Percentiles rank a stretch among this genome's conserved stretches.
Conservation (phyloP, 331 rosid species). For the Rhamnella rubrinervis region DNA sequence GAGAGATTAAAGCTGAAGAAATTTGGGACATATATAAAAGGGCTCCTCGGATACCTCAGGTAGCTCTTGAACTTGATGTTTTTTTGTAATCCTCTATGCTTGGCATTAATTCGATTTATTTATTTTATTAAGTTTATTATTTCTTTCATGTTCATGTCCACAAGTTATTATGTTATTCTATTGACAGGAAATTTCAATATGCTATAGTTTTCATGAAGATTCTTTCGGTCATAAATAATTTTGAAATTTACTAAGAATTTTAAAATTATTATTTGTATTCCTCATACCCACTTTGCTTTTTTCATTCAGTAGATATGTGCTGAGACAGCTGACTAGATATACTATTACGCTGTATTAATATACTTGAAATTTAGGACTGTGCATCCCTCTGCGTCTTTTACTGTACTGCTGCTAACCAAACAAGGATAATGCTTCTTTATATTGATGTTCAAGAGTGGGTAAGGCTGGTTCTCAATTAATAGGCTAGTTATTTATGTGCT, state of each 20-base stretch:
- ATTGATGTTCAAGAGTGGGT: too few species aligned
- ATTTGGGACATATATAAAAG: conserved; percentile 75
- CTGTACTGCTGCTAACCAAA: not conserved
- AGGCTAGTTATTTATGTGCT: too few species aligned
- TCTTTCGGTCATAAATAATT: not conserved
- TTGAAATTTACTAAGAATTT: not conserved
- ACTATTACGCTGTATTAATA: not conserved
- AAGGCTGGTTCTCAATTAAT: too few species aligned
- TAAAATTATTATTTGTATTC: not conserved
- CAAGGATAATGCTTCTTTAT: not conserved
- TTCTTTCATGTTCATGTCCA: not conserved
- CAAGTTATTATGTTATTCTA: not conserved
- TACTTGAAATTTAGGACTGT: not conserved
- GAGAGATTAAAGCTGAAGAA: conserved; percentile 71
- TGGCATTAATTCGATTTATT: not conserved
- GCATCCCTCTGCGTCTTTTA: not conserved
- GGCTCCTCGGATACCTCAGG: conserved; percentile 72
- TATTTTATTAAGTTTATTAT: not conserved
- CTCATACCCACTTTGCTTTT: not conserved
- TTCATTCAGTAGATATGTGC: not conserved
- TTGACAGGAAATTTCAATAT: not conserved
- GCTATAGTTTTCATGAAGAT: not conserved
- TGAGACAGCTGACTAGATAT: not conserved
- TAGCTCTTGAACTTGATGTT: conserved; percentile 30
- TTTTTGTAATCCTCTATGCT: conserved; percentile 7